Evolutionary conservation across 345 rosid species (phyloP), one percentile per base, ranked within the genome.

Genomic region (Salix dunnii): DNA sequence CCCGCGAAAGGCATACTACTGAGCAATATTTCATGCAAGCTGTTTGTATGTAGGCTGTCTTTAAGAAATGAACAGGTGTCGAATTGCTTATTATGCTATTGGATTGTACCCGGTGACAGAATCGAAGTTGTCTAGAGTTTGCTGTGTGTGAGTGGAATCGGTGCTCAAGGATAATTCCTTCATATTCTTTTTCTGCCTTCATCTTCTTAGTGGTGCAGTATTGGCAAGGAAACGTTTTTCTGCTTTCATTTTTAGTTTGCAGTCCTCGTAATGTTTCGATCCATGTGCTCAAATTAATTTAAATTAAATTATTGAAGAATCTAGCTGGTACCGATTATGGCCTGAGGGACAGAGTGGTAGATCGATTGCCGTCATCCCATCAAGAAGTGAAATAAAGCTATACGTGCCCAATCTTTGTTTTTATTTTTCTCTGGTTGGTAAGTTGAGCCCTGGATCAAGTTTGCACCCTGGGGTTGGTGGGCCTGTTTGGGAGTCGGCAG

Each of bases 1-100:
- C 78, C 96, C 96, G 31, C 86, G 96, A 25, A 91, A 91, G 71
- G 85, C 90, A 11, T 91, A 91, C 81, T 91, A 89, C 80, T 91
- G 85, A 88, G 51, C 48, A 63, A 42, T 14, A 6, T 21, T 8
- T 51, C 27, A 31, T 9, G 10, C 35, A 30, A 20, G 70, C 64
- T 3, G 40, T 40, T 14, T n/a, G 48, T 58, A 36, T 74, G 27
- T 55, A 21, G 12, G 8, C 23, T 55, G 46, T 40, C 42, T 40
- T 72, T 17, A 62, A 68, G 70, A 78, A 78, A 66, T 30, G 30
- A 66, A 12, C 36, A 42, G 68, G 30, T 53, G 21, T 48, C 60
- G 53, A 40, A 67, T 40, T 77, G 33, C 61, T 76, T 30, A 25
- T 3, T 55, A 28, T 67, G 6, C 16, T 27, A 48, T 55, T 14